phyloP scores from a whole-genome alignment of 1,284 basidiomycete genomes.

The Flammula alnicola region DNA sequence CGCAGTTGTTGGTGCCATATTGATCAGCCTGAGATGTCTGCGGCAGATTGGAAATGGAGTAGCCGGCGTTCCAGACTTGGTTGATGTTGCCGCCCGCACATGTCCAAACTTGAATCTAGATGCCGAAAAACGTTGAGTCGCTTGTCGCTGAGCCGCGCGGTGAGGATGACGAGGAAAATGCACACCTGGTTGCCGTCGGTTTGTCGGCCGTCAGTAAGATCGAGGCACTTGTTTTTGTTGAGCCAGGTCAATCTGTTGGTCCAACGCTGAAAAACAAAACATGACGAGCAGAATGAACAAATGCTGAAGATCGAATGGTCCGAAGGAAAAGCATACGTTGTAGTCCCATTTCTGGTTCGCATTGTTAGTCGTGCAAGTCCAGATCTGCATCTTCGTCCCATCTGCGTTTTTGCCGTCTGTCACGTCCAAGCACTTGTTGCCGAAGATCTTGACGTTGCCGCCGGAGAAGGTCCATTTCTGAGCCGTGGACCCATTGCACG shows the following conservation, averaged over 20 bases:
- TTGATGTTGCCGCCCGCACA: slow-evolving; percentile 45
- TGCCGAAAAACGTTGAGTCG: too few species aligned
- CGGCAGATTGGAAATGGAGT: slow-evolving; percentile 45
- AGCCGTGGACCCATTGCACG: slow-evolving; percentile 44
- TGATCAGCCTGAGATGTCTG: slow-evolving; percentile 55
- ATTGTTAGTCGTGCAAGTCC: slow-evolving; percentile 43
- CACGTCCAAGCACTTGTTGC: slow-evolving; percentile 54
- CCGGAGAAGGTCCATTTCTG: slow-evolving; percentile 52
- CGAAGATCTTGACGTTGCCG: slow-evolving; percentile 43
- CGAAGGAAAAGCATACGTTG: slow-evolving; percentile 27
- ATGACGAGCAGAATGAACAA: background rate
- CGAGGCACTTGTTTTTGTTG: slow-evolving; percentile 51
- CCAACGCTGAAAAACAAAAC: slow-evolving; percentile 30
- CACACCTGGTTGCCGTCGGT: slow-evolving; percentile 46
- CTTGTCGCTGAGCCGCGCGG: too few species aligned
- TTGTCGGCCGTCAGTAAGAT: slow-evolving; percentile 45
- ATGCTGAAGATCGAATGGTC: background rate
- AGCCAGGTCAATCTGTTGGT: slow-evolving; percentile 49
- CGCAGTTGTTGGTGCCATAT: slow-evolving; percentile 60
- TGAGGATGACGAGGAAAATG: too few species aligned
- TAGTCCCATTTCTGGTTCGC: slow-evolving; percentile 51
- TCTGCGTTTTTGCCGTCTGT: slow-evolving; percentile 41
- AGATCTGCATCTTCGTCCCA: slow-evolving; percentile 53
- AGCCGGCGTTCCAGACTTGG: slow-evolving; percentile 56
- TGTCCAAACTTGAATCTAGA: slow-evolving; percentile 48